Base-by-base conservation (phyloP, 2,329 filamentous ascomycete genomes). In the Colletotrichum liriopes region DNA sequence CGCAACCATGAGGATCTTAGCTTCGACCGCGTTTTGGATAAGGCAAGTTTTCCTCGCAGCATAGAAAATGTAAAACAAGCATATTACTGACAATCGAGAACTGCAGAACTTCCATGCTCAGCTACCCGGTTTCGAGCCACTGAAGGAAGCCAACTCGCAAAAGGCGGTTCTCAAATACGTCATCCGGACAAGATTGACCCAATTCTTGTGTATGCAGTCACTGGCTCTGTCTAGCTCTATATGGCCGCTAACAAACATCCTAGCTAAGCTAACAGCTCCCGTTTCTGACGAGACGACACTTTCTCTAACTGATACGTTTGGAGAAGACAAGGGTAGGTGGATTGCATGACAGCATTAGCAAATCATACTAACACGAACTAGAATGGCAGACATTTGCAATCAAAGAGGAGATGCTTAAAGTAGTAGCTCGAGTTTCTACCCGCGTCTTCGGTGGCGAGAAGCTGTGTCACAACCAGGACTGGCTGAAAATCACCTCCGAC, bases 361-460 rank as follows among this genome's bases (percentile, higher is more conserved):
- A 4, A 12, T 6, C 1, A 23, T 16, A 39, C 59, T 64, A 20
- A 70, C 54, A 3, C 9, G 26, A n/a, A 3, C 3, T 20, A 75
- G 74, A 71, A 32, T 75, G 74, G 74, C 56, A 72, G 35, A 52
- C 60, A 1, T 26, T 75, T 14, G 65, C 39, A 1, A 47, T 71
- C 16, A 70, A 68, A 35, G 43, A 52, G 12, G 63, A 67, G 47
- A 70, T 72, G 39, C 59, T 67, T n/a, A 49, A 51, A 29, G 47
- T 76, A 3, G 69, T 76, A n/a, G 64, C 76, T 5, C 74, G 73
- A 4, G 74, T 76, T 9, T 72, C 76, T 18, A 74, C 74, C 4
- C 69, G 71, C 18, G 70, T 77, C 51, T 77, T 77, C 35, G 74
- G 76, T n/a, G 76, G 76, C 14, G 71, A 73, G 45, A 71, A 76